These are phyloP conservation scores for Datisca glomerata DNA, from an alignment of 306 rosid species.

Conservation along the genomic window DNA sequence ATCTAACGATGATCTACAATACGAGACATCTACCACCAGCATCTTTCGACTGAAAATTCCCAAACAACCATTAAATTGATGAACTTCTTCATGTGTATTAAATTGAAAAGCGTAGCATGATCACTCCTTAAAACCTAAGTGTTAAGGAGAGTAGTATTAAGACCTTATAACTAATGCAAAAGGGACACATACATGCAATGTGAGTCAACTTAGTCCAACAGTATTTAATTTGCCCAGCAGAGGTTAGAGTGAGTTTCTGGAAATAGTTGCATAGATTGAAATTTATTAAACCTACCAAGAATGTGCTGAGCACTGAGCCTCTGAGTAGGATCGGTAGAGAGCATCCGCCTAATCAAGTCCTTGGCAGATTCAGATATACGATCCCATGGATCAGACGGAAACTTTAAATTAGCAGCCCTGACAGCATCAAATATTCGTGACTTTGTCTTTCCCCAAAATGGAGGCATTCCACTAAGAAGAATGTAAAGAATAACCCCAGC, in stretches of 20 bases:
- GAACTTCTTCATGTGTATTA: too few species aligned
- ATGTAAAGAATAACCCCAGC: constrained; percentile 66
- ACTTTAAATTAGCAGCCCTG: constrained; percentile 47
- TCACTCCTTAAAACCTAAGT: too few species aligned
- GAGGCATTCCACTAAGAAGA: constrained; percentile 59
- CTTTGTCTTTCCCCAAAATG: constrained; percentile 73
- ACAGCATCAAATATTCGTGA: constrained; percentile 56
- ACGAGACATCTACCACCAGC: not conserved
- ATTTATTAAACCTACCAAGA: constrained; percentile 33
- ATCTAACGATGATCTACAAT: too few species aligned
- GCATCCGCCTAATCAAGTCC: constrained; percentile 49
- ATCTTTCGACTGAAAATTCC: not conserved
- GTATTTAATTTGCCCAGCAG: too few species aligned
- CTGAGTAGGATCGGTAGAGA: constrained; percentile 40
- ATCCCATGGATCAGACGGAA: constrained; percentile 51
- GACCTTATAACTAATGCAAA: too few species aligned
- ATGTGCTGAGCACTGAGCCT: constrained; percentile 56
- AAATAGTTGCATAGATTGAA: too few species aligned
- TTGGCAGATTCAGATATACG: constrained; percentile 42
- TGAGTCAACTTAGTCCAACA: too few species aligned
- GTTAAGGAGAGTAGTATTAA: too few species aligned
- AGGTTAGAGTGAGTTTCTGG: too few species aligned
- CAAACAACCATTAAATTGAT: not conserved
- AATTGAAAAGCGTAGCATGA: too few species aligned
- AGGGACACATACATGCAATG: too few species aligned